phyloP scores from a whole-genome alignment of 129 eudicot genomes.

The Apium graveolens region DNA sequence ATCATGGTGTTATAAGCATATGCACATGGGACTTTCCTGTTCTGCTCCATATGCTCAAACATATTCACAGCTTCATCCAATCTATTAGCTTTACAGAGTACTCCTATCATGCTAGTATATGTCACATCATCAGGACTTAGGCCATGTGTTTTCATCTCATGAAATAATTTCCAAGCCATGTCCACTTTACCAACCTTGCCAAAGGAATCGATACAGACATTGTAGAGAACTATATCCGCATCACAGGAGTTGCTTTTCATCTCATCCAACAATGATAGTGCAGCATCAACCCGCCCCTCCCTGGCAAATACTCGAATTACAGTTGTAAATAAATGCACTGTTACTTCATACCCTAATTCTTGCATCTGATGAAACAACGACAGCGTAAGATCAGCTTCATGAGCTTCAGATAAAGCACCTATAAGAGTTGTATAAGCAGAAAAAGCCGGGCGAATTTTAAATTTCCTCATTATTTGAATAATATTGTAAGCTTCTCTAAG shows the following conservation, averaged over 20 bases:
- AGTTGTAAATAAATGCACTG: slow-evolving; percentile 76
- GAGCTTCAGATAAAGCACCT: slow-evolving; percentile 57
- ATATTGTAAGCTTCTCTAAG: slow-evolving; percentile 55
- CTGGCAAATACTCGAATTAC: slow-evolving; percentile 68
- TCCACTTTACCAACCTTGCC: slow-evolving; percentile 92
- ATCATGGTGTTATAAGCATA: slow-evolving; percentile 93
- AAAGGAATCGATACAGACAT: slow-evolving; percentile 87
- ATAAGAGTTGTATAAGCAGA: slow-evolving; percentile 87
- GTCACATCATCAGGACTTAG: slow-evolving; percentile 79
- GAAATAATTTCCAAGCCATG: slow-evolving; percentile 97
- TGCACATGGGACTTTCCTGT: slow-evolving; percentile 72
- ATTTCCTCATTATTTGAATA: slow-evolving; percentile 82
- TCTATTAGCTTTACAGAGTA: slow-evolving; percentile 69
- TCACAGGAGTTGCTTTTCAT: slow-evolving; percentile 63
- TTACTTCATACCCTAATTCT: slow-evolving; percentile 81
- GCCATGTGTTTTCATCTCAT: slow-evolving; percentile 65
- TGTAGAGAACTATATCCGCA: slow-evolving; percentile 77
- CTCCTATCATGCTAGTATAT: slow-evolving; percentile 90
- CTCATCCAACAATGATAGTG: slow-evolving; percentile 69
- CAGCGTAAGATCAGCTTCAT: slow-evolving; percentile 64
- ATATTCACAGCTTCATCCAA: slow-evolving; percentile 68
- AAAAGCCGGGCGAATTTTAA: slow-evolving; percentile 78
- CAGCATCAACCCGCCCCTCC: slow-evolving; percentile 59
- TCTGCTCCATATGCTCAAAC: slow-evolving; percentile 68
- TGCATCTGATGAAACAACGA: slow-evolving; percentile 81